Conservation (phyloP, 1,139 yeast species). For the Hemisphaericaspora lyxosophila region DNA sequence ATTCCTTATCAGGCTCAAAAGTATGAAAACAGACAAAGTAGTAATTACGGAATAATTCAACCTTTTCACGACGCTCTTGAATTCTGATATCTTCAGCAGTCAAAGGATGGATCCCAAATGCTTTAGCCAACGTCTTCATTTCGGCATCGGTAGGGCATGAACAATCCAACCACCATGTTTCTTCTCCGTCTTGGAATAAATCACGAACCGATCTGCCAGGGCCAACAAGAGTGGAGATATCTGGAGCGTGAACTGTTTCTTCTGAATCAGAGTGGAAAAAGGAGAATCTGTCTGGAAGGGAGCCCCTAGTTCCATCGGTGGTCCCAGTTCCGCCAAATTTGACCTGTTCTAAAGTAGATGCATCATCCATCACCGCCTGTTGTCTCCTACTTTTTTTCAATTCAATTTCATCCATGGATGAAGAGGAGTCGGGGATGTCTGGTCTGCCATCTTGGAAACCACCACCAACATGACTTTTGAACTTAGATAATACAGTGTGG, state of each 20-base stretch:
- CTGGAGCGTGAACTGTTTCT: constrained; percentile 86
- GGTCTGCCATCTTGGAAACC: not conserved
- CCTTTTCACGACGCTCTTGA: constrained; percentile 94
- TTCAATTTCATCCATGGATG: constrained; percentile 10
- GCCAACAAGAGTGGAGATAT: constrained; percentile 67
- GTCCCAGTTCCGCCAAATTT: constrained; percentile 36
- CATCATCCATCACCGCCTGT: constrained; percentile 10
- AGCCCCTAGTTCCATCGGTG: constrained; percentile 21
- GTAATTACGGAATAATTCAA: constrained; percentile 84
- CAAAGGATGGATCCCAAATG: constrained; percentile 92
- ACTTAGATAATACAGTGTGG: constrained; percentile 12
- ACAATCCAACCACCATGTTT: constrained; percentile 90
- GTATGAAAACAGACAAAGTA: constrained; percentile 92
- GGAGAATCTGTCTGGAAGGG: constrained; percentile 68
- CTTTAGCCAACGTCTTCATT: constrained; percentile 86
- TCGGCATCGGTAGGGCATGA: constrained; percentile 94
- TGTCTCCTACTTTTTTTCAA: constrained; percentile 4
- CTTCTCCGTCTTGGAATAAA: constrained; percentile 54
- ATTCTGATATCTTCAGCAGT: constrained; percentile 94
- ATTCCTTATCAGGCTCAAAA: constrained; percentile 53
- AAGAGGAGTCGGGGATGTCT: constrained; percentile 10
- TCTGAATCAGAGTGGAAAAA: constrained; percentile 78
- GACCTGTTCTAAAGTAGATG: constrained; percentile 32
- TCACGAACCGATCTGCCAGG: constrained; percentile 59
- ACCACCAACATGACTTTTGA: constrained; percentile 8